Base-by-base conservation (phyloP, 2,329 filamentous ascomycete genomes). In the Allantophomopsis cytisporea region DNA sequence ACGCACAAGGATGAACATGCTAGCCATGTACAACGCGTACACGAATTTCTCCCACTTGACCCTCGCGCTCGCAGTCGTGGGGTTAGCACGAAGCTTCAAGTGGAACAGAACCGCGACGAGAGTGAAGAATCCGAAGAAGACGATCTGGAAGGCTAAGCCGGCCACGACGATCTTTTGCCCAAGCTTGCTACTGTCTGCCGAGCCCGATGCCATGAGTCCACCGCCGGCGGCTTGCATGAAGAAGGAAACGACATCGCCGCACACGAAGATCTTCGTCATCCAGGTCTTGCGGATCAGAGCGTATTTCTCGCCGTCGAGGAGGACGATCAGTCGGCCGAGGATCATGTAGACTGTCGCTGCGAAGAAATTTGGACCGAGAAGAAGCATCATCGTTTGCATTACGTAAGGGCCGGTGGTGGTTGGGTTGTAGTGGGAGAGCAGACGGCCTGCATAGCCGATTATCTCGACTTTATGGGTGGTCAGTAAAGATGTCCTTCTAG, bases 91-190 rank as follows among this genome's bases (percentile, higher is more conserved):
- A 8, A 53, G 39, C 2, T 45, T 40, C 8, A n/a, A 5, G 20
- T 52, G 41, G 23, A 53, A 53, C 20, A 46, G 14, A 1, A 13
- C 31, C 7, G 43, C 28, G 8, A 44, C 40, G 20, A 49, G 28
- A 14, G 71, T 52, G 46, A 73, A 73, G 40, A 70, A 56, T n/a
- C 57, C 56, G 44, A 73, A 73, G 45, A 69, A 64, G 8, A 66
- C 12, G 4, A 74, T 57, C 44, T 74, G 69, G 4, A 72, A 45
- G 7, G 63, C 50, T 2, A 74, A 54, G 10, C 69, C 69, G 5
- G 47, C 59, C 14, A 69, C 53, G 13, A 72, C 61, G 35, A 71
- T 54, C 3, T 58, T 55, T 37, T 63, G 50, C 8, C 63, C 64
- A 1, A 45, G 43, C 2, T 50, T 18, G 7, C 23, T 18, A 54